phyloP scores from a whole-genome alignment of 305 asterid species.

The Fraxinus angustifolia region DNA sequence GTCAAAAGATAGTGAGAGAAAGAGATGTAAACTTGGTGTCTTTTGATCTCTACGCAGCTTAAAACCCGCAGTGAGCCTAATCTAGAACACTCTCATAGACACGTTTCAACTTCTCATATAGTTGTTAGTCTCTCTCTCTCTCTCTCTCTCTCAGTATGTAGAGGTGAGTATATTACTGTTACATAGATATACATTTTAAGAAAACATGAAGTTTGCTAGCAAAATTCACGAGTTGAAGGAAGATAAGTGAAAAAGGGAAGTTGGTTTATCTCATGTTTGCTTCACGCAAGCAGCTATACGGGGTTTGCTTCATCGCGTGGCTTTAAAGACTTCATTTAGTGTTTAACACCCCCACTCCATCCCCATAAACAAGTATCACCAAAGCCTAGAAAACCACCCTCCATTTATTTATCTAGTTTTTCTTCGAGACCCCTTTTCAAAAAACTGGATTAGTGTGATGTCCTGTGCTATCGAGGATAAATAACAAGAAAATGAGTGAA shows the following conservation, averaged over 20 bases:
- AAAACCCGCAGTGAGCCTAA: not conserved
- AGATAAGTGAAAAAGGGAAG: not conserved
- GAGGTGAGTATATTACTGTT: not conserved
- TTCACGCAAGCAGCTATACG: not conserved
- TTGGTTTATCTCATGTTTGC: constrained; percentile 1
- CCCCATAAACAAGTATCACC: not conserved
- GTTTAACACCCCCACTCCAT: not conserved
- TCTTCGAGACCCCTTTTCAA: not conserved
- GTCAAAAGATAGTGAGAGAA: constrained; percentile 30
- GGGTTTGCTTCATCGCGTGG: constrained; percentile 6
- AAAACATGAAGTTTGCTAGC: not conserved
- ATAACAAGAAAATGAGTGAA: not conserved
- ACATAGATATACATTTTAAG: not conserved
- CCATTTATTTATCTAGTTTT: not conserved
- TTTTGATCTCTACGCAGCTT: constrained; percentile 24
- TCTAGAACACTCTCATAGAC: not conserved
- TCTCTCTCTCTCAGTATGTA: not conserved
- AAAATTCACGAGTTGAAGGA: not conserved
- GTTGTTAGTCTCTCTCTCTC: not conserved
- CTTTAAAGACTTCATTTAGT: not conserved
- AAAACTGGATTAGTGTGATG: not conserved
- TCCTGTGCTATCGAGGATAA: not conserved
- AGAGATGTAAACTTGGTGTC: constrained; percentile 34
- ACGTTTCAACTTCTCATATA: constrained; percentile 24
- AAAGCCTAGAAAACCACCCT: not conserved